Base-by-base conservation (phyloP, 805 yeast genomes). In the Candida insectorum region DNA sequence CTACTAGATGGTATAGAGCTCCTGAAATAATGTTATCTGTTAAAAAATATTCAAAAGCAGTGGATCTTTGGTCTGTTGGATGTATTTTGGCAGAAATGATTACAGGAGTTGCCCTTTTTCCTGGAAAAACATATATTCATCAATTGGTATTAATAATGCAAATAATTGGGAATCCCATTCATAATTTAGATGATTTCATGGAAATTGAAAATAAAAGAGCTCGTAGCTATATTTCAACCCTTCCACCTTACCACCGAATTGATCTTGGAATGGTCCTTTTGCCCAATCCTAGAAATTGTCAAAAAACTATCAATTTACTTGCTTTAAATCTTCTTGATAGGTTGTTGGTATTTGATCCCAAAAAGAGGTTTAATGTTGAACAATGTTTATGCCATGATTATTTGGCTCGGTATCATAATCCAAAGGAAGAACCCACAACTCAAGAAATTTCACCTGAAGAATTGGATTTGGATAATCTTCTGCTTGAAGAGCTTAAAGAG, bases 331-430 rank as follows among this genome's bases (percentile, higher is more conserved):
- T 65, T 33, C 42, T 65, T 36, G 81, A 79, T 35, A 75, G 69
- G 45, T 76, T 93, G 83, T 69, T 93, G 23, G 78, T 89, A n/a
- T 73, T 93, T 44, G 95, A 91, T 54, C 97, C 97, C 3, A 71
- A 68, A 28, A 73, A 77, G 48, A 74, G 98, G 58, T 82, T 89
- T 36, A 79, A 88, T 0, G 97, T 89, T 3, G 87, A 84, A 37
- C 83, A 87, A 47, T 97, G 97, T 0, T 66, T 93, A 31, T 72
- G 69, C 40, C 98, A 93, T 60, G 96, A 96, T 6, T 93, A 91
- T 55, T 62, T 93, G 35, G 71, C 79, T 29, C 75, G 85, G 20
- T 93, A 96, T 89, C 97, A 63, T 35, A 69, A 64, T 31, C 54
- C 58, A 1, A 39, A 31, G 10, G 64, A 58, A 31, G 65, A 60